Conservation (phyloP, 257 asterid species). For the Knoxia roxburghii region DNA sequence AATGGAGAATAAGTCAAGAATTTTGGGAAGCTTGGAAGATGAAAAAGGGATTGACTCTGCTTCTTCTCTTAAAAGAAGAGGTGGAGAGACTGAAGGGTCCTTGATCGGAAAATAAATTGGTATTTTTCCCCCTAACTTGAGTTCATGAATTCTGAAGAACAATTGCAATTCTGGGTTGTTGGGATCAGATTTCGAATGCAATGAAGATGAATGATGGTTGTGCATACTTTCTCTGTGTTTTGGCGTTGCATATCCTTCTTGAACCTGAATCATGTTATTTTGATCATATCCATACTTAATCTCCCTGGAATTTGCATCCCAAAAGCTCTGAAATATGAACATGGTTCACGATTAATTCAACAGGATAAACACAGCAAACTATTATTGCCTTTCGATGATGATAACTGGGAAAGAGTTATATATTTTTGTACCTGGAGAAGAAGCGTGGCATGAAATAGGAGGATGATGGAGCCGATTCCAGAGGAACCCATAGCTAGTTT, state of each 20-base stretch:
- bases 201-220: constrained; percentile 3
- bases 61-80: constrained; percentile 16
- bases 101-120: constrained; percentile 16
- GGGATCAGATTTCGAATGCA: neutral
- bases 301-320: constrained; percentile 12
- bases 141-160: too few relatives aligned
- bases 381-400: too few relatives aligned
- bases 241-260: neutral
- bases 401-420: neutral
- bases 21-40: constrained; percentile 22
- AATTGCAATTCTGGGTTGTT: constrained; percentile 12
- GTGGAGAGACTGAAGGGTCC: constrained; percentile 8
- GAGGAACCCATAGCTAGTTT: constrained; percentile 10
- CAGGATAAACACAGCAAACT: too few relatives aligned
- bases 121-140: constrained; percentile 8
- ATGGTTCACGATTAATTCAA: too few relatives aligned
- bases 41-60: constrained; percentile 20
- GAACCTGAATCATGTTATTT: neutral
- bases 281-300: neutral
- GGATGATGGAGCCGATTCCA: constrained; percentile 10
- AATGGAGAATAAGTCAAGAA: constrained; percentile 49
- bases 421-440: constrained; percentile 13
- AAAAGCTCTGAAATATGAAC: constrained; percentile 19
- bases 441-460: constrained; percentile 17
- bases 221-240: neutral